Conservation (phyloP, 352 stramenopile species). For the Globisporangium uncinulatum region DNA sequence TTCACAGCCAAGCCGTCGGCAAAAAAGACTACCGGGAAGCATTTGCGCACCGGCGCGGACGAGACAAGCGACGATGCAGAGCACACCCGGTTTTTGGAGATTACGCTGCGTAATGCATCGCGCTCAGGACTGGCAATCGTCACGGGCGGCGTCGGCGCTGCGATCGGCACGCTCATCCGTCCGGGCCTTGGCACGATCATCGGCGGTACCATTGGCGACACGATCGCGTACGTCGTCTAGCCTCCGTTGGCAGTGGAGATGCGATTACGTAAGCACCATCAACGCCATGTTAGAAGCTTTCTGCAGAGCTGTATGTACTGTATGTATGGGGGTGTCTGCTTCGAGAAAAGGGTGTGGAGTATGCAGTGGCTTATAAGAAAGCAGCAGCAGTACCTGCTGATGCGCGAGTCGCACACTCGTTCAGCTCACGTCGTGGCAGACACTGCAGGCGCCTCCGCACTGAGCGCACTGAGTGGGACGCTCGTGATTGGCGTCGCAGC, state of each 20-base stretch:
- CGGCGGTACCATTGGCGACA: slow-evolving; percentile 70
- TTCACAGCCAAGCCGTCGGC: slow-evolving; percentile 33
- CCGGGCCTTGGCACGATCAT: slow-evolving; percentile 76
- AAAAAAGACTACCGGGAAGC: slow-evolving; percentile 30
- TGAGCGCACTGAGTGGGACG: background rate
- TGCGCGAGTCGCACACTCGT: background rate
- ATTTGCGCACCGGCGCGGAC: slow-evolving; percentile 26
- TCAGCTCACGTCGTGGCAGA: background rate
- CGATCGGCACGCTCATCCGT: slow-evolving; percentile 62
- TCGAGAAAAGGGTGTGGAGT: no score
- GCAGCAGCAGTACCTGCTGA: no score
- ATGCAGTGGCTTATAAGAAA: background rate
- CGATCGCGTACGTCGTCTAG: slow-evolving; percentile 65
- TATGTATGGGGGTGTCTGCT: no score
- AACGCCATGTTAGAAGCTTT: background rate
- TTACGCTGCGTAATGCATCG: slow-evolving; percentile 54
- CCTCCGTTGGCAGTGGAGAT: no score
- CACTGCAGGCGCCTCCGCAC: background rate
- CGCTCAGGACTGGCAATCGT: slow-evolving; percentile 62
- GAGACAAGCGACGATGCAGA: slow-evolving; percentile 25
- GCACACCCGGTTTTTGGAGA: slow-evolving; percentile 31
- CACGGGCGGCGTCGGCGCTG: slow-evolving; percentile 58
- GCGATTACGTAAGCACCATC: no score
- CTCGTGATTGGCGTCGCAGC: background rate
- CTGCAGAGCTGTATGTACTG: no score